phyloP scores from a whole-genome alignment of 2,329 filamentous ascomycete species.

The Nigrograna mackinnonii region DNA sequence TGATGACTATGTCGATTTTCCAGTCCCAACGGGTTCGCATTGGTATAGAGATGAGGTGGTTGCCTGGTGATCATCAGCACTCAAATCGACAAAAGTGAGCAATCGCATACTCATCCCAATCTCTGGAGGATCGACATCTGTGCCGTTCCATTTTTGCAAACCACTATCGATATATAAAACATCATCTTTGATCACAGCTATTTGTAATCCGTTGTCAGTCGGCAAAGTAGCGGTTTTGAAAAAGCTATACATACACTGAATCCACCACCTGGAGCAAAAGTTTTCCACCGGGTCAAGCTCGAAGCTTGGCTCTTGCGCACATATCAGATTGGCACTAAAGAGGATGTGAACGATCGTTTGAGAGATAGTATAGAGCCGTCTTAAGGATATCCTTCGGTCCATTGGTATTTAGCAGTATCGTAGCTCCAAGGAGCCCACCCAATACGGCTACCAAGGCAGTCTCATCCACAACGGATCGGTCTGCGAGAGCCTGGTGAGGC shows the following conservation, averaged over 20 bases:
- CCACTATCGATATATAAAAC: constrained; percentile 26
- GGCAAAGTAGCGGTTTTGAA: not conserved
- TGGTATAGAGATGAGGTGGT: constrained; percentile 20
- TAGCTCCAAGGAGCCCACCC: too few species aligned
- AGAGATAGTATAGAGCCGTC: too few species aligned
- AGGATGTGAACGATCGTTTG: too few species aligned
- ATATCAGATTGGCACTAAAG: too few species aligned
- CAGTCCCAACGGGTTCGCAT: constrained; percentile 23
- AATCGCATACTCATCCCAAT: constrained; percentile 2
- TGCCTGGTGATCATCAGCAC: constrained; percentile 14
- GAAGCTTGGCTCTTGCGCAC: constrained; percentile 3
- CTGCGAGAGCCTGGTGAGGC: too few species aligned
- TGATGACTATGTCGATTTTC: constrained; percentile 19
- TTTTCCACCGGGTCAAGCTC: constrained; percentile 18
- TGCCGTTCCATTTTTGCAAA: constrained; percentile 21
- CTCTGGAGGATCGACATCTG: constrained; percentile 2
- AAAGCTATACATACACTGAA: constrained; percentile 15
- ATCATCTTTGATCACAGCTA: constrained; percentile 22
- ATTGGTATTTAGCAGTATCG: too few species aligned
- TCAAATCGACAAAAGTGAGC: not conserved
- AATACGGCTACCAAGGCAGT: too few species aligned
- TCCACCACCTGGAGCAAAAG: constrained; percentile 25
- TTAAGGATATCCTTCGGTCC: too few species aligned
- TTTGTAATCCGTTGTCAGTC: too few species aligned
- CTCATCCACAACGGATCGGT: too few species aligned